Percentiles rank a stretch among this genome's conserved stretches.
Conservation (phyloP, 306 rosid genomes). For the Carpinus fangiana region DNA sequence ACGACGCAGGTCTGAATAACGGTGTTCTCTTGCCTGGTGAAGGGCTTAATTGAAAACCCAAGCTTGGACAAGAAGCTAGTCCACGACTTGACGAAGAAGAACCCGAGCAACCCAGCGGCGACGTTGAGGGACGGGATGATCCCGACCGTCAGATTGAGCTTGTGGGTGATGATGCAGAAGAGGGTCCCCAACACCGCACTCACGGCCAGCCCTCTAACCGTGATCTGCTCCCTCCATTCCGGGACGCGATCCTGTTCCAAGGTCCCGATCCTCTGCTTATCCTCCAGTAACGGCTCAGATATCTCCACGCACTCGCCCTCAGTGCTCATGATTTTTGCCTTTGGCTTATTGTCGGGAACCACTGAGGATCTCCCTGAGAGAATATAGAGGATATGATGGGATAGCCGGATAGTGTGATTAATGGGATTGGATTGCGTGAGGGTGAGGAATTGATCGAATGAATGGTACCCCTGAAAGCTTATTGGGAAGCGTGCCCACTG, state of each 20-base stretch:
- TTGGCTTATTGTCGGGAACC: not conserved
- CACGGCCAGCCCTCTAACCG: slow-evolving; percentile 80
- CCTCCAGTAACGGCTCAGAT: slow-evolving; percentile 53
- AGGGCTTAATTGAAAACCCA: slow-evolving; percentile 59
- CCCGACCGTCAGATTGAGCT: slow-evolving; percentile 84
- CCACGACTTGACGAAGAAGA: slow-evolving; percentile 88
- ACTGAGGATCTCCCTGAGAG: not conserved
- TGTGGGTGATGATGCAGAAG: slow-evolving; percentile 87
- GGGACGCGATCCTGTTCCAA: slow-evolving; percentile 45
- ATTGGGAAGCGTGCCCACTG: not conserved
- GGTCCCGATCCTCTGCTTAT: slow-evolving; percentile 20
- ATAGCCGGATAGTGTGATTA: not conserved
- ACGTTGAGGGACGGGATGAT: slow-evolving; percentile 89
- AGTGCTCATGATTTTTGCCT: slow-evolving; percentile 47
- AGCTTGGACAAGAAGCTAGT: slow-evolving; percentile 52
- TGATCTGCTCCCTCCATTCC: slow-evolving; percentile 89
- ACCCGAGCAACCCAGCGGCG: slow-evolving; percentile 79
- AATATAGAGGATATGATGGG: not conserved
- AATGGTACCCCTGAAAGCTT: not conserved
- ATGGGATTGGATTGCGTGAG: no score
- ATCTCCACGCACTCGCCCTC: slow-evolving; percentile 49
- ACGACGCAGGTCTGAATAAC: slow-evolving; percentile 98
- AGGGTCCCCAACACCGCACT: slow-evolving; percentile 70
- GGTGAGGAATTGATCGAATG: not conserved
- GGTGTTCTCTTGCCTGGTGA: slow-evolving; percentile 90